Evolutionary conservation across 2,329 filamentous ascomycete genomes (phyloP).

Genomic region (Claviceps lovelessii): DNA sequence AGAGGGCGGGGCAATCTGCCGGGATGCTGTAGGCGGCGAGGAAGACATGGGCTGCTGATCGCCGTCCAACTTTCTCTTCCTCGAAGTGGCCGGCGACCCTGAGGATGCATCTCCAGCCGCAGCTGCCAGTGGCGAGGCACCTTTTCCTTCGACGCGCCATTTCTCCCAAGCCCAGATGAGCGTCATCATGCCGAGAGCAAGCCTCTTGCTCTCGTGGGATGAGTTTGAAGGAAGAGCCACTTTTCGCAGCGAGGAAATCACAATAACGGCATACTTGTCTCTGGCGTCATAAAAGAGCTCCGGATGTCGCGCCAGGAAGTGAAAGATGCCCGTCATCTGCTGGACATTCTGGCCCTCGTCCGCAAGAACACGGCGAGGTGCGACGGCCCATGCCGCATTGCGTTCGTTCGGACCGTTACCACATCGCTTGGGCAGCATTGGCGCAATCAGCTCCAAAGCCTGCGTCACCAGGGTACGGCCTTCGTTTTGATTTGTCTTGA

Average conservation of each 20-base stretch:
- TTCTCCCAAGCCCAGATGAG: constrained; percentile 91
- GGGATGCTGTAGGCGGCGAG: constrained; percentile 35
- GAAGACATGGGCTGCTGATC: constrained; percentile 37
- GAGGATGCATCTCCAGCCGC: constrained; percentile 28
- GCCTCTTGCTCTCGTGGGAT: constrained; percentile 80
- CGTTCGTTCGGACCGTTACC: constrained; percentile 54
- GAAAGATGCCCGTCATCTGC: constrained; percentile 93
- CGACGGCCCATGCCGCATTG: constrained; percentile 75
- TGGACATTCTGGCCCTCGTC: constrained; percentile 92
- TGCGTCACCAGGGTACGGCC: constrained; percentile 85
- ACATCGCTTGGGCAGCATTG: constrained; percentile 76
- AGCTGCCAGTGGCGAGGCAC: constrained; percentile 11
- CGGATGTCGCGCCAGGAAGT: constrained; percentile 85
- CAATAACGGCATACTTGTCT: constrained; percentile 78
- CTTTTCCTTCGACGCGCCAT: constrained; percentile 53
- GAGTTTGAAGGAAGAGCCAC: constrained; percentile 71
- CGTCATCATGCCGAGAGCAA: constrained; percentile 80
- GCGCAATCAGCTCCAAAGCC: constrained; percentile 86
- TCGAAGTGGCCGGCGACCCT: constrained; percentile 59
- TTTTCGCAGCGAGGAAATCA: constrained; percentile 79
- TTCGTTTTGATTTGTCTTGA: constrained; percentile 91
- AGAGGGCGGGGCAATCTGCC: constrained; percentile 16
- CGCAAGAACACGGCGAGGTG: constrained; percentile 76
- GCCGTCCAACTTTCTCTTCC: constrained; percentile 66
- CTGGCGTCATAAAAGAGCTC: constrained; percentile 89